Evolutionary conservation across 2,329 filamentous ascomycete genomes (phyloP).

Genomic region (Torrubiella hemipterigena): DNA sequence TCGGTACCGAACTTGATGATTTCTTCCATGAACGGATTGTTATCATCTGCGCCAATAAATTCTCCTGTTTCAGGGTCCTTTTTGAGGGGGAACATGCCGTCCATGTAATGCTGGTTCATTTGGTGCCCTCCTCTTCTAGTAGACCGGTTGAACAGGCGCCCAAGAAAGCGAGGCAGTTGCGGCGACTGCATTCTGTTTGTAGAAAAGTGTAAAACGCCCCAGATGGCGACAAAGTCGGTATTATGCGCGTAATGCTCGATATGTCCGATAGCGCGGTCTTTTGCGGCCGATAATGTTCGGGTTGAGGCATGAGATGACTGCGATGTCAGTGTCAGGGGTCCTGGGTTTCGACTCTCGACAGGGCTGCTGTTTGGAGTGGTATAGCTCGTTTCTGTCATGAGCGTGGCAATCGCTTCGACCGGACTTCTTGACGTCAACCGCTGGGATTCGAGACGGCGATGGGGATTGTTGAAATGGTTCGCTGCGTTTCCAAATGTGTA

Average conservation of each 20-base stretch:
- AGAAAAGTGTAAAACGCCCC: slow-evolving; percentile 61
- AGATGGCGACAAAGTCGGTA: slow-evolving; percentile 61
- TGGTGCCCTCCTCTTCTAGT: slow-evolving; percentile 42
- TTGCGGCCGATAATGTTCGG: slow-evolving; percentile 22
- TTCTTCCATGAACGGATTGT: slow-evolving; percentile 51
- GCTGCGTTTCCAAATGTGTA: slow-evolving; percentile 70
- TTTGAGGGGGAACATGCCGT: slow-evolving; percentile 46
- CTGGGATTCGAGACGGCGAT: slow-evolving; percentile 36
- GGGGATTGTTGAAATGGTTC: slow-evolving; percentile 73
- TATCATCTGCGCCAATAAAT: slow-evolving; percentile 30
- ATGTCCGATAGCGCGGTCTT: slow-evolving; percentile 47
- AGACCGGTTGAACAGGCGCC: slow-evolving; percentile 45
- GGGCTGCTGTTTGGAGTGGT: slow-evolving; percentile 12
- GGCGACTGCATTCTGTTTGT: slow-evolving; percentile 26
- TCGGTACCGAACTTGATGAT: slow-evolving; percentile 32
- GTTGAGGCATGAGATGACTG: slow-evolving; percentile 19
- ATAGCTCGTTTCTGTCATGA: slow-evolving; percentile 23
- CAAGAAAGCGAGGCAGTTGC: slow-evolving; percentile 47
- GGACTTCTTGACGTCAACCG: slow-evolving; percentile 19
- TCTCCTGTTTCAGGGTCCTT: slow-evolving; percentile 26
- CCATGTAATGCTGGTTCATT: slow-evolving; percentile 48
- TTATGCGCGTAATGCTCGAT: slow-evolving; percentile 74
- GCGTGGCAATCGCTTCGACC: slow-evolving; percentile 17
- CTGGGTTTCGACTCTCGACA: slow-evolving; percentile 10
- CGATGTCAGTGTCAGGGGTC: slow-evolving; percentile 8